These are phyloP conservation scores for Floccularia luteovirens DNA, from an alignment of 768 basidiomycete genomes.

Conservation along the genomic window DNA sequence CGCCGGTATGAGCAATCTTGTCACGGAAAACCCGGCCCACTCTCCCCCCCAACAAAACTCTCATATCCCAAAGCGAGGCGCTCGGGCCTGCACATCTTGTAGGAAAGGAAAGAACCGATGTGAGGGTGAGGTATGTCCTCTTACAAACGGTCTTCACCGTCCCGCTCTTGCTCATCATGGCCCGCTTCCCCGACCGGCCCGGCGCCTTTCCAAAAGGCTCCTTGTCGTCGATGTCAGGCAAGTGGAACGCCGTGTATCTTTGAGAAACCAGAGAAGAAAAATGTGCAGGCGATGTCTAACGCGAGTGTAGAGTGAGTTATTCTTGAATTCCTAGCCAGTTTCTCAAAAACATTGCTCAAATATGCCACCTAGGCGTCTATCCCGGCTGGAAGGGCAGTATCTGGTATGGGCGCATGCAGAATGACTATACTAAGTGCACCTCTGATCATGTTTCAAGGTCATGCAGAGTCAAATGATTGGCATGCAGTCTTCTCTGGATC, in stretches of 20 bases:
- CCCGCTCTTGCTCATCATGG: constrained; percentile 48
- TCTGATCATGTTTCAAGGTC: constrained; percentile 35
- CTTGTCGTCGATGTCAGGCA: constrained; percentile 83
- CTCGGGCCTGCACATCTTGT: constrained; percentile 82
- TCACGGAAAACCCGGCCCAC: constrained; percentile 22
- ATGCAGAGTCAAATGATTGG: constrained; percentile 95
- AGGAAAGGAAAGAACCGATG: constrained; percentile 91
- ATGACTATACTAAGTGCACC: neutral
- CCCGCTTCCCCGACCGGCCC: constrained; percentile 74
- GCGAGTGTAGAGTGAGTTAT: constrained; percentile 66
- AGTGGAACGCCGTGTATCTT: constrained; percentile 78
- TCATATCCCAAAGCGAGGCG: constrained; percentile 89
- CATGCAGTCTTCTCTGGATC: constrained; percentile 84
- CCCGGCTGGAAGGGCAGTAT: constrained; percentile 82
- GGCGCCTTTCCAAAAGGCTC: constrained; percentile 67
- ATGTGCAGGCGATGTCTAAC: constrained; percentile 44
- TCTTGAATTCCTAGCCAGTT: constrained; percentile 4
- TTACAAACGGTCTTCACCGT: constrained; percentile 25
- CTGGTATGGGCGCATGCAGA: constrained; percentile 38
- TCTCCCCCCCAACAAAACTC: constrained; percentile 22
- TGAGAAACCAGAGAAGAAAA: constrained; percentile 91
- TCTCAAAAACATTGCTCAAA: constrained; percentile 1
- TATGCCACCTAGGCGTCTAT: constrained; percentile 52
- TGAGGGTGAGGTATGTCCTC: constrained; percentile 73
- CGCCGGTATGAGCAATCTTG: constrained; percentile 27